Evolutionary conservation across 169 alveolate genomes (phyloP), one percentile per base, ranked within the genome.

Genomic region (Plasmodium gonderi): DNA sequence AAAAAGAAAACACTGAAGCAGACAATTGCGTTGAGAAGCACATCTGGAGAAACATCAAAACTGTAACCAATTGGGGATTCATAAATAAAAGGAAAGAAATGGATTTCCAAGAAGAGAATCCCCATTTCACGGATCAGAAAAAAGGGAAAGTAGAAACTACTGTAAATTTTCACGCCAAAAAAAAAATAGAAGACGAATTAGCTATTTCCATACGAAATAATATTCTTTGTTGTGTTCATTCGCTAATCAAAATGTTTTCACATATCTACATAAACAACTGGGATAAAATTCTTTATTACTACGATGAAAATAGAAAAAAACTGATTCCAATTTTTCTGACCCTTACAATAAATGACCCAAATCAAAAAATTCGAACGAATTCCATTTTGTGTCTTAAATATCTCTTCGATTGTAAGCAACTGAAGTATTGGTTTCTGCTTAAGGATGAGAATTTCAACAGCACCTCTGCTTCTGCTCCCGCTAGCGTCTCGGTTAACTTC

Each of bases 241-340:
- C 64, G 0, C 77, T 90, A 12, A 90, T 90, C 2, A 76, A 90
- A 65, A 90, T 79, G 68, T 90, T 90, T 65, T 90, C 94, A 20
- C 85, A 90, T 38, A 79, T 90, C 26, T 90, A 90, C 38, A 90
- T 79, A 90, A 90, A 90, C 45, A 47, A 90, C 51, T 90, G 91
- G 94, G 77, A 90, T 38, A 90, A 67, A 65, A 64, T 90, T 12
- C 69, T 90, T 26, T 90, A 90, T 79, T 90, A 90, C 74, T 90
- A 90, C 45, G 33, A 90, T 79, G 94, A 90, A 49, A 45, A 44
- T 23, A 90, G 45, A n/a, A 77, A 78, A 42, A 67, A 90, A 49
- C 20, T 2, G 40, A 90, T 90, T 47, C 90, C 90, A 6, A 90
- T 90, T 3, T 90, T 65, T 78, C 9, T 90, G 17, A 51, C 76